Base-by-base conservation (phyloP, 495 filamentous ascomycete species). In the Penicillium nucicola region DNA sequence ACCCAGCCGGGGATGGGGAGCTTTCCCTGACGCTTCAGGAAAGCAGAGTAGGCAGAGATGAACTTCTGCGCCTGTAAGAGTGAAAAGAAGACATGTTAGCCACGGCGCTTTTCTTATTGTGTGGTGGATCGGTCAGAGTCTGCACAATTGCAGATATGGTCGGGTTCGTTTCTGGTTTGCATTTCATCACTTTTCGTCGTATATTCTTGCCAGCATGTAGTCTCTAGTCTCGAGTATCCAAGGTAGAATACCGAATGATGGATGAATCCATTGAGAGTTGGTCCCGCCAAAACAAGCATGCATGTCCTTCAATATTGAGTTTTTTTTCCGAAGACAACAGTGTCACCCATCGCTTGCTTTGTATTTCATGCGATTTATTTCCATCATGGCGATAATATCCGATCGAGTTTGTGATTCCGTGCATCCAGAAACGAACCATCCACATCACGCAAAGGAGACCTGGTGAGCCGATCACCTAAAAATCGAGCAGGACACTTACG, bases 11-110 rank as follows among this genome's bases (percentile, higher is more conserved):
- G 92, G 65, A 97, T 95, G 66, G 89, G 90, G 60, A 97, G 90
- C 82, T 96, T 96, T 71, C 92, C 92, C 81, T 97, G 92, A 68
- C 92, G 85, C 86, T 97, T 97, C 82, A 97, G 76, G 84, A 97
- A 97, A 73, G 85, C 90, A 62, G 91, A 86, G 76, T 97, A 97
- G 73, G 90, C 87, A 54, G 80, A 74, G 75, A 96, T 92, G 80
- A 97, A 97, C 80, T 96, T 92, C 70, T 92, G 87, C 69, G 91
- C 88, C 87, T 87, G 65, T 72, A 60, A 22, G 19, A 31, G 14
- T 48, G 34, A 56, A 56, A 38, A 43, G 44, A 44, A 31, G 15
- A 52, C 52, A 52, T 48, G 56, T 70, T 62, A 65, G 59, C 64
- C 54, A 52, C 61, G 41, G 17, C 28, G 17, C 28, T 38, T 46